Conservation (phyloP, 352 stramenopile genomes). For the Hyaloperonospora arabidopsidis region DNA sequence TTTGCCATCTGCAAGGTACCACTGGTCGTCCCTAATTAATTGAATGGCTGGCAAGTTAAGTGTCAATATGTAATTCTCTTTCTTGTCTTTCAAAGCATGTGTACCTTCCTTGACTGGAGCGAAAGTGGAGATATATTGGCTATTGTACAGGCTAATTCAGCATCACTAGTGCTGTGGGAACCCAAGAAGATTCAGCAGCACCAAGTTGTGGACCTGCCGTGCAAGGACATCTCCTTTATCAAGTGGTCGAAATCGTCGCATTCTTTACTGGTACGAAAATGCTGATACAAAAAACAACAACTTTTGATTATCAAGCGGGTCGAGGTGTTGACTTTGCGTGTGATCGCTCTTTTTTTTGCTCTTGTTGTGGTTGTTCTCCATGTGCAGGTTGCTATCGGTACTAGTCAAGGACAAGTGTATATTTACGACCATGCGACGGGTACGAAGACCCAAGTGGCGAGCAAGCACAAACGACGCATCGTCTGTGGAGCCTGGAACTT, state of each 20-base stretch:
- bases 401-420: constrained; percentile 64
- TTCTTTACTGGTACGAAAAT: constrained; percentile 36
- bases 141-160: constrained; percentile 70
- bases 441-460: constrained; percentile 43
- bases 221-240: constrained; percentile 70
- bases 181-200: constrained; percentile 53
- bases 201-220: constrained; percentile 56
- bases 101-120: constrained; percentile 70
- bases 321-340: not conserved
- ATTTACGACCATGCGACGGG: constrained; percentile 65
- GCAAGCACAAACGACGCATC: constrained; percentile 76
- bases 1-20: constrained; percentile 57
- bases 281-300: too few relatives aligned
- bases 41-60: too few relatives aligned
- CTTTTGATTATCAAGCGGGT: too few relatives aligned
- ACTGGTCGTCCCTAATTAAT: too few relatives aligned
- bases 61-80: too few relatives aligned
- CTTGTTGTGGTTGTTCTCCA: not conserved
- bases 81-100: constrained; percentile 27
- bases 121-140: constrained; percentile 57
- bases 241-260: constrained; percentile 70
- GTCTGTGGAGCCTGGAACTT: constrained; percentile 74
- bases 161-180: constrained; percentile 65
- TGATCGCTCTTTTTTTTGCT: not conserved
- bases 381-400: constrained; percentile 54